These are phyloP conservation scores for Apophysomyces ossiformis DNA, from an alignment of 371 early-diverging fungal genomes.

Conservation along the genomic window DNA sequence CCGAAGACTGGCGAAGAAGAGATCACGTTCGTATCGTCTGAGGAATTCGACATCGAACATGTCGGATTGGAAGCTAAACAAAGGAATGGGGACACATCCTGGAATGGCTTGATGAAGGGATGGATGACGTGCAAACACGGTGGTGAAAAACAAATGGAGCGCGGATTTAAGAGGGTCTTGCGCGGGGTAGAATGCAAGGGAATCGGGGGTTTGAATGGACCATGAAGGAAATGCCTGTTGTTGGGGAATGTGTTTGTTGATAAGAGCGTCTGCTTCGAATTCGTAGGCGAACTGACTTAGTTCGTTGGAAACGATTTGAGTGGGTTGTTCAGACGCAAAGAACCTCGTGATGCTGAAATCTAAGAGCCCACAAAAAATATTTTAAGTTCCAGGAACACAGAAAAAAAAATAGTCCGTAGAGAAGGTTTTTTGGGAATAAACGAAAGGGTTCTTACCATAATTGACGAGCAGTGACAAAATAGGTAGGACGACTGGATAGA, in stretches of 20 bases:
- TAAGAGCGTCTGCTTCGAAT: conserved; percentile 44
- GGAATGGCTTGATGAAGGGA: conserved; percentile 43
- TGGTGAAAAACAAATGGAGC: conserved; percentile 50
- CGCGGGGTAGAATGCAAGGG: conserved; percentile 41
- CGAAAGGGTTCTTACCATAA: conserved; percentile 37
- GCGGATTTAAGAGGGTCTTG: conserved; percentile 47
- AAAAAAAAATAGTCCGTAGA: too few relatives aligned
- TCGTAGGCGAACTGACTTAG: conserved; percentile 49
- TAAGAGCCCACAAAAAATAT: conserved; percentile 17
- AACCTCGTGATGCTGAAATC: conserved; percentile 43
- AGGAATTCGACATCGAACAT: conserved; percentile 50
- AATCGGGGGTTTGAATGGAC: background rate
- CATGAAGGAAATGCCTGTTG: conserved; percentile 16
- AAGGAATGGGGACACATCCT: conserved; percentile 44
- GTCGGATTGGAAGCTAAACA: conserved; percentile 35
- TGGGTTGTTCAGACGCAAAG: conserved; percentile 23
- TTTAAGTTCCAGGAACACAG: conserved; percentile 12
- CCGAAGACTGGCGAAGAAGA: conserved; percentile 30
- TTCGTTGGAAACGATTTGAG: conserved; percentile 37
- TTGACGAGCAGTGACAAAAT: conserved; percentile 50
- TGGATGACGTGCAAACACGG: conserved; percentile 51
- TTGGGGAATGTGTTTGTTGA: conserved; percentile 40
- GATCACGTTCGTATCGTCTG: conserved; percentile 46
- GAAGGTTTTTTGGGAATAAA: background rate
- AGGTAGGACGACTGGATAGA: conserved; percentile 48